Conservation (phyloP, 768 basidiomycete species). For the Suillus ampliporus region DNA sequence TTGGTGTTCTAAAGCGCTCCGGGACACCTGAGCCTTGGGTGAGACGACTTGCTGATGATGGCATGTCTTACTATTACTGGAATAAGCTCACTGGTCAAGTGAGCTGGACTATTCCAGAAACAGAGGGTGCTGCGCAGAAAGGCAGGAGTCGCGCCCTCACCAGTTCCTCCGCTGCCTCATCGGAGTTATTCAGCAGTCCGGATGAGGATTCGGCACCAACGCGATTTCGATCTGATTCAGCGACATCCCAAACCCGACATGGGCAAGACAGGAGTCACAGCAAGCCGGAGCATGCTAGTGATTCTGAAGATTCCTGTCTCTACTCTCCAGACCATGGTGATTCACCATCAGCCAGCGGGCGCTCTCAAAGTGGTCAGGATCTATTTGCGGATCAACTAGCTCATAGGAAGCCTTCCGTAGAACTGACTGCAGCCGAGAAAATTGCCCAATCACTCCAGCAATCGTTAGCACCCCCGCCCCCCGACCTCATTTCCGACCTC, state of each 20-base stretch:
- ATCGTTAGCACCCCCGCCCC: conserved; percentile 59
- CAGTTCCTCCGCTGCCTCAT: conserved; percentile 40
- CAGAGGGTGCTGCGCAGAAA: conserved; percentile 29
- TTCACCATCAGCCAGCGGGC: conserved; percentile 37
- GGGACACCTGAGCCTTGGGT: conserved; percentile 85
- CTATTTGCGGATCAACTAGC: conserved; percentile 18
- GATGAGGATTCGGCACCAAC: conserved; percentile 29
- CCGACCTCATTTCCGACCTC: conserved; percentile 65
- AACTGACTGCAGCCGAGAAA: conserved; percentile 70
- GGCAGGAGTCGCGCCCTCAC: conserved; percentile 41
- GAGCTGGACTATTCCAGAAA: conserved; percentile 72
- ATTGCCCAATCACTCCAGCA: conserved; percentile 71
- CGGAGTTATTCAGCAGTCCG: conserved; percentile 26
- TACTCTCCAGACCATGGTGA: conserved; percentile 40
- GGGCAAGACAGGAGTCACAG: conserved; percentile 36
- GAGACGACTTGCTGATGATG: conserved; percentile 80
- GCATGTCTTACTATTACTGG: conserved; percentile 77
- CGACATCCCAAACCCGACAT: conserved; percentile 34
- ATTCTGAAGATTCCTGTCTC: conserved; percentile 79
- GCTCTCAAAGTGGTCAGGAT: conserved; percentile 36
- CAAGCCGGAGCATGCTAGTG: conserved; percentile 56
- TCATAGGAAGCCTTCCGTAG: conserved; percentile 34
- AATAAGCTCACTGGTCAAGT: conserved; percentile 73
- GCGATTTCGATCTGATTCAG: conserved; percentile 42
- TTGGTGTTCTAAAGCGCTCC: conserved; percentile 62